A percentile compares a stretch with the other conserved stretches of the same genome.
Evolutionary conservation across 192 early-diverging fungal genomes (phyloP).

Genomic region (Glomus cerebriforme): DNA sequence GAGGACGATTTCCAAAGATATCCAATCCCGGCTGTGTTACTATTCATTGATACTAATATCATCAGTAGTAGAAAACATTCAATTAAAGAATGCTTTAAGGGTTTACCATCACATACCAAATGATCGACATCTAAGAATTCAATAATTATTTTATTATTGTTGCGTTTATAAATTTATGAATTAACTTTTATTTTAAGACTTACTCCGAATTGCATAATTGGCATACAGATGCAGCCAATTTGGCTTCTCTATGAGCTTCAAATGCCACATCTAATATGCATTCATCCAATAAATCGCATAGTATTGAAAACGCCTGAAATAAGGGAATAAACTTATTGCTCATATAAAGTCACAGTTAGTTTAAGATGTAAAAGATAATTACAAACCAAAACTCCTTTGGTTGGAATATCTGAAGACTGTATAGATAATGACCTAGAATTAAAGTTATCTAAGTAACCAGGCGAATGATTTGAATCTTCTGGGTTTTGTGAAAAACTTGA

Average conservation of each 20-base stretch:
- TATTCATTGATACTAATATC: conserved; percentile 13
- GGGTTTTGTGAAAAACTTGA: neutral
- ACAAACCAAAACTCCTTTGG: neutral
- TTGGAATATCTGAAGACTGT: neutral
- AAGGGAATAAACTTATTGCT: neutral
- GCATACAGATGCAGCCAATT: conserved; percentile 60
- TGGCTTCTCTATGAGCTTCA: conserved; percentile 71
- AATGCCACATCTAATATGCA: conserved; percentile 71
- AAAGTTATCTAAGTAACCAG: neutral
- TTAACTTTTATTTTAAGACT: conserved; percentile 24
- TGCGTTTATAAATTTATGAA: neutral
- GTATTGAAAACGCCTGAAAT: conserved; percentile 54
- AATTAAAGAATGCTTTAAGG: neutral
- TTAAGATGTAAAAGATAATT: neutral
- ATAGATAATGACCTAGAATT: neutral
- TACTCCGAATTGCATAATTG: conserved; percentile 79
- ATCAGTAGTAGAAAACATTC: neutral
- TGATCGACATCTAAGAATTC: conserved; percentile 52
- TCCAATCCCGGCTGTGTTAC: conserved; percentile 56
- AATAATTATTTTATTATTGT: conserved; percentile 10
- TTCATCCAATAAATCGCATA: conserved; percentile 75
- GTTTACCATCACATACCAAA: conserved; percentile 41
- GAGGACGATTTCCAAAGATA: conserved; percentile 66
- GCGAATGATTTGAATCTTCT: neutral
- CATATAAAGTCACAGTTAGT: neutral